Base-by-base conservation (phyloP, 1,284 basidiomycete species). In the Lignosus rhinocerotis region DNA sequence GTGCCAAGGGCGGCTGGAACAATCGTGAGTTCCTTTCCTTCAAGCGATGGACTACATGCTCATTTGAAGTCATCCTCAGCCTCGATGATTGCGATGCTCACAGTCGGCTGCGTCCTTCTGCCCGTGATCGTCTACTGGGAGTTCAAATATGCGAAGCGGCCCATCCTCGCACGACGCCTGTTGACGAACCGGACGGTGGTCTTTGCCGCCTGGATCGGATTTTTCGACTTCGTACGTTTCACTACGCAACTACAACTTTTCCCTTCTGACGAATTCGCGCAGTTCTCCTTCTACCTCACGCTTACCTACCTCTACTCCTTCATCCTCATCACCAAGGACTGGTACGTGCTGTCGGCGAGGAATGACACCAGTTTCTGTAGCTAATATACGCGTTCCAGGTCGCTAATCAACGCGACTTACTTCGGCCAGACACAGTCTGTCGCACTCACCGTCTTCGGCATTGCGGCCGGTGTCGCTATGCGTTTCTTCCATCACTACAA, bases 201-300 rank as follows among this genome's bases (percentile, higher is more conserved):
- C 25, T 76, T 82, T 30, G 83, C 87, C 0, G 77, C 83, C 25
- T 69, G 85, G 46, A 86, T 92, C 60, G 87, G 87, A 6, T 86
- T 86, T 68, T 83, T 87, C 58, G 88, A 90, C 70, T 90, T 89
- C 66, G 83, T 85, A 62, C 17, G 81, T 75, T 14, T 10, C 25
- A 25, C 45, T 42, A 51, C 25, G 53, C 43, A 31, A 21, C 10
- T 8, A 14, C 14, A 5, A 8, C 36, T 43, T 11, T 53, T 54
- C 17, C 33, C 12, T 6, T 21, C 42, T 33, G 6, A 30, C 25
- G 2, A 19, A 14, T 21, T 31, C 30, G 6, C 17, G 30, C 57
- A 85, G 84, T 67, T 85, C 53, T 87, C 86, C 0, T 89, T 81
- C 73, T 86, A 83, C 69, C 75, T 87, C 49, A 83, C 83, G 0